Conservation (phyloP, 192 early-diverging fungal species). For the Fimicolochytrium jonesii region DNA sequence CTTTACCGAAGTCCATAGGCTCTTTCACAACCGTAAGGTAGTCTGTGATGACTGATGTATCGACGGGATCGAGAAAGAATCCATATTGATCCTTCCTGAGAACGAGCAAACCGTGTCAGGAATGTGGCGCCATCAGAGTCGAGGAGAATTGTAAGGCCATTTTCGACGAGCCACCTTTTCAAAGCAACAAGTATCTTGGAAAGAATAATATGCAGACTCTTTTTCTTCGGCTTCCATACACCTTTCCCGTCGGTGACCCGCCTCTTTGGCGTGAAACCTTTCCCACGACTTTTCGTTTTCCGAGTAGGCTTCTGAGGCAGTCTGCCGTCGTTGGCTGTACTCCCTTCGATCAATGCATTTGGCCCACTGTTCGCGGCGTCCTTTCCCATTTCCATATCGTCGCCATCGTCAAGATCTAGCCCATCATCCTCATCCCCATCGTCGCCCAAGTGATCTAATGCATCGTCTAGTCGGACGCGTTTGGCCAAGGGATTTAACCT, state of each 20-base stretch:
- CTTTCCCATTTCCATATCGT: slow-evolving; percentile 9
- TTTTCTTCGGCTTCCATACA: slow-evolving; percentile 44
- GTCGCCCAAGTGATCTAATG: background rate
- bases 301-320: slow-evolving; percentile 8
- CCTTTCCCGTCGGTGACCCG: slow-evolving; percentile 27
- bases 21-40: slow-evolving; percentile 73
- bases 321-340: background rate
- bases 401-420: slow-evolving; percentile 25
- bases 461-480: background rate
- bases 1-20: slow-evolving; percentile 82
- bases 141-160: background rate
- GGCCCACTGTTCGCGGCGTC: background rate
- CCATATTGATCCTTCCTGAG: slow-evolving; percentile 78
- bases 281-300: slow-evolving; percentile 23
- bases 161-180: slow-evolving; percentile 52
- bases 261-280: slow-evolving; percentile 27
- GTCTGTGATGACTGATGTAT: slow-evolving; percentile 68
- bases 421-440: slow-evolving; percentile 31
- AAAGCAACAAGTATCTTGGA: slow-evolving; percentile 61
- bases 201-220: slow-evolving; percentile 59
- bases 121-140: background rate
- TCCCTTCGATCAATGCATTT: background rate
- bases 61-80: slow-evolving; percentile 83
- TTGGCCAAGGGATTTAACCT: background rate
- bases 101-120: background rate